Evolutionary conservation across 2,329 filamentous ascomycete genomes (phyloP), one percentile per base, ranked within the genome.

Genomic region (Gnomoniopsis smithogilvyi): DNA sequence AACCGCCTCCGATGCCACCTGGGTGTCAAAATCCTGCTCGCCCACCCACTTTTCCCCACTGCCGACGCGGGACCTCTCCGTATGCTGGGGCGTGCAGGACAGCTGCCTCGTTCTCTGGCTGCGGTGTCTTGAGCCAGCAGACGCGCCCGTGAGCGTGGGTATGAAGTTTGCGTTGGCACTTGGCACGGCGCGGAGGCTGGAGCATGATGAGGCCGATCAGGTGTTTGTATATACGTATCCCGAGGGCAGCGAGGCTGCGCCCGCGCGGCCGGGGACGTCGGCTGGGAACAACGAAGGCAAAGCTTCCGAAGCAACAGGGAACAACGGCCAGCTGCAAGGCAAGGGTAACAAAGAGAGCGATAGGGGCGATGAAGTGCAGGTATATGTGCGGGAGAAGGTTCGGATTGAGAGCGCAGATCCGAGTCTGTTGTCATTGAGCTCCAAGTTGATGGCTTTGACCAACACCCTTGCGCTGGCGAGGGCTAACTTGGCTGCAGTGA

Each of bases 381-480:
- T 97, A 2, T 88, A 86, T 64, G 94, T 98, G 49, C 86, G 88
- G 65, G 94, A 97, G 72, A 97, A 97, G 76, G 84, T 96, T 4
- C 82, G 90, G 45, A 88, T 97, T 2, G 93, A 96, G 73, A 94
- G 86, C 67, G 91, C 92, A 57, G 93, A 98, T 72, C 94, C 94
- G 1, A 93, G 87, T 66, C 71, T 97, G 64, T 87, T 97, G 71
- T 89, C 90, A 38, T 80, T 95, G 36, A 88, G 91, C 71, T 89
- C 92, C 6, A 97, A 97, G 74, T 77, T 97, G 65, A 85, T 82
- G 33, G 92, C 90, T 4, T 75, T 97, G 59, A 87, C 89, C 63
- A 85, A 92, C 67, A 88, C 87, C 62, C 80, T 96, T 21, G 78
- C 80, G 59, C 78, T 90, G 63, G 87, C 88, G 64, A 81, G 90